Evolutionary conservation across 805 yeast species (phyloP).

Genomic region (Yamadazyma akitaensis): DNA sequence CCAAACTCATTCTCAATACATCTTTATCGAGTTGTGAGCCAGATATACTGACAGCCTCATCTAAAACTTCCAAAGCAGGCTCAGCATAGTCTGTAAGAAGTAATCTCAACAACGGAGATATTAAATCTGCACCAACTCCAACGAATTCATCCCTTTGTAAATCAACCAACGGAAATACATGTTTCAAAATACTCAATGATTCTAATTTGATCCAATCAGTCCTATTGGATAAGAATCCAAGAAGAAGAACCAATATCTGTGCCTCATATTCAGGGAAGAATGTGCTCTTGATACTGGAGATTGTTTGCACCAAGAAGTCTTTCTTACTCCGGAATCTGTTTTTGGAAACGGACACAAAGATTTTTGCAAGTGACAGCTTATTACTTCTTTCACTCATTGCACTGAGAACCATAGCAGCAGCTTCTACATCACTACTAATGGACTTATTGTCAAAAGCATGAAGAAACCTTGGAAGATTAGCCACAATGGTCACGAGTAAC

Average conservation of each 20-base stretch:
- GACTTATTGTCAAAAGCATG: slow-evolving; percentile 65
- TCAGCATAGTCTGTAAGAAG: slow-evolving; percentile 82
- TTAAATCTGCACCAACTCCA: slow-evolving; percentile 92
- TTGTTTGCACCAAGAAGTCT: slow-evolving; percentile 81
- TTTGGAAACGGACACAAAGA: slow-evolving; percentile 73
- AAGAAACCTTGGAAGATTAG: slow-evolving; percentile 80
- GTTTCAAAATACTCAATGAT: slow-evolving; percentile 70
- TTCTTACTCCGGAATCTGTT: slow-evolving; percentile 83
- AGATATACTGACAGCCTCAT: slow-evolving; percentile 78
- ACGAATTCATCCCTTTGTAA: slow-evolving; percentile 72
- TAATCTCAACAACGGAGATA: slow-evolving; percentile 82
- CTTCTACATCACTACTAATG: slow-evolving; percentile 46
- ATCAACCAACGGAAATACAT: slow-evolving; percentile 74
- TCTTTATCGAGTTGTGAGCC: slow-evolving; percentile 91
- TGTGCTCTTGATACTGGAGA: slow-evolving; percentile 60
- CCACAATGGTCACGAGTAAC: slow-evolving; percentile 64
- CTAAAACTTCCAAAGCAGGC: slow-evolving; percentile 84
- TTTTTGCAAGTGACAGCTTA: slow-evolving; percentile 60
- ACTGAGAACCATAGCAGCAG: slow-evolving; percentile 45
- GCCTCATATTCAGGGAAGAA: slow-evolving; percentile 77
- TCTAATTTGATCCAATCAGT: slow-evolving; percentile 77
- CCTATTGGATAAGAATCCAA: slow-evolving; percentile 78
- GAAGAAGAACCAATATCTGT: slow-evolving; percentile 65
- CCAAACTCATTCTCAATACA: slow-evolving; percentile 86
- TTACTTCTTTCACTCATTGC: slow-evolving; percentile 57